phyloP scores from a whole-genome alignment of 495 filamentous ascomycete genomes.

The Trichoderma reesei region DNA sequence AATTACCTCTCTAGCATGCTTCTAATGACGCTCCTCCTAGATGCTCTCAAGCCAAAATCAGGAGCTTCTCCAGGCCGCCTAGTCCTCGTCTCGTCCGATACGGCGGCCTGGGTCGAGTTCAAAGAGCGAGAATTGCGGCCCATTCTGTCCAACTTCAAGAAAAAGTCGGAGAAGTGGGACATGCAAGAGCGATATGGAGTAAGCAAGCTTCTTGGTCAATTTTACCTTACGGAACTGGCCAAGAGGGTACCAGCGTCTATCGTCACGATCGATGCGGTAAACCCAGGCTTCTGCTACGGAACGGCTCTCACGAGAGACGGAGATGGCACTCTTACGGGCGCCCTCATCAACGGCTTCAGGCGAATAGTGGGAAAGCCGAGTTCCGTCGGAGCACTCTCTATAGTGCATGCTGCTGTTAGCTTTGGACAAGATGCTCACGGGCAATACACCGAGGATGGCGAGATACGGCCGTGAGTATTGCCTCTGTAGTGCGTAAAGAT shows the following conservation, averaged over 20 bases:
- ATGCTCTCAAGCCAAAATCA: slow-evolving; percentile 25
- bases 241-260: slow-evolving; percentile 15
- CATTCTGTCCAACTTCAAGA: slow-evolving; percentile 28
- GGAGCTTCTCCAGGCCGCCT: slow-evolving; percentile 19
- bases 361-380: slow-evolving; percentile 18
- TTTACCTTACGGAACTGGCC: slow-evolving; percentile 37
- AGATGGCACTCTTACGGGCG: slow-evolving; percentile 3
- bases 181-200: slow-evolving; percentile 25
- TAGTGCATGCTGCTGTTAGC: slow-evolving; percentile 22
- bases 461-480: slow-evolving; percentile 24
- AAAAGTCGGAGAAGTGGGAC: slow-evolving; percentile 18
- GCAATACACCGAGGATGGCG: slow-evolving; percentile 24
- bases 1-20: slow-evolving; percentile 35
- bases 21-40: slow-evolving; percentile 33
- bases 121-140: slow-evolving; percentile 14
- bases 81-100: slow-evolving; percentile 24
- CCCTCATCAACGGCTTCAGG: slow-evolving; percentile 15
- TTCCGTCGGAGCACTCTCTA: slow-evolving; percentile 21
- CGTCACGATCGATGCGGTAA: slow-evolving; percentile 13
- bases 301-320: slow-evolving; percentile 5
- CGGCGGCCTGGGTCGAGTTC: slow-evolving; percentile 24
- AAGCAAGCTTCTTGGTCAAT: slow-evolving; percentile 42
- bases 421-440: slow-evolving; percentile 28
- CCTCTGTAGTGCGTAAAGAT: neutral
- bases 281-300: slow-evolving; percentile 17